These are phyloP conservation scores for Chrysosphaeria jannelii DNA, from an alignment of 2,329 filamentous ascomycete species.

Conservation along the genomic window DNA sequence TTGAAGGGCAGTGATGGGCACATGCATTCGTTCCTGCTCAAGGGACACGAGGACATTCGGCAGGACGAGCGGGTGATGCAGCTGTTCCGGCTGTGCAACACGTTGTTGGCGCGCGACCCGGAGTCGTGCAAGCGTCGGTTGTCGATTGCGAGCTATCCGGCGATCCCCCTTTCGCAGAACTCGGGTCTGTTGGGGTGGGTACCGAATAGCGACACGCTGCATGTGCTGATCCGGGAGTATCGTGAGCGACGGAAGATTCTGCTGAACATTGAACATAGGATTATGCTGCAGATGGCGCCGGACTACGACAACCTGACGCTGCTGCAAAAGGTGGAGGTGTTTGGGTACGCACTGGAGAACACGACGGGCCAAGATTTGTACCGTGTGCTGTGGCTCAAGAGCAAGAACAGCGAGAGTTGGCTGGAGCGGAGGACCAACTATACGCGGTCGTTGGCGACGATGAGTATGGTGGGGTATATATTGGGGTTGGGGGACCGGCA, in stretches of 20 bases:
- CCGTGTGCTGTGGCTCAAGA: slow-evolving; percentile 94
- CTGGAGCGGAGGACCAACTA: slow-evolving; percentile 96
- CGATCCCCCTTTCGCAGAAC: slow-evolving; percentile 89
- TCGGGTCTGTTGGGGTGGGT: slow-evolving; percentile 92
- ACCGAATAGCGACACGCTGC: slow-evolving; percentile 86
- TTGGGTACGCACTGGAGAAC: slow-evolving; percentile 95
- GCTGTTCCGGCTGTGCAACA: slow-evolving; percentile 91
- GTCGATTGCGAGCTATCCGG: slow-evolving; percentile 82
- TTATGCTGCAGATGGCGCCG: slow-evolving; percentile 98
- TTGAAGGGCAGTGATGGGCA: slow-evolving; percentile 70
- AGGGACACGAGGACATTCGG: slow-evolving; percentile 97
- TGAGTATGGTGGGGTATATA: slow-evolving; percentile 99
- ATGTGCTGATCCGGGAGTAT: slow-evolving; percentile 91
- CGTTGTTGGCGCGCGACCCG: slow-evolving; percentile 69
- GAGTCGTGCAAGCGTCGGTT: slow-evolving; percentile 94
- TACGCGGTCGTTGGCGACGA: slow-evolving; percentile 83
- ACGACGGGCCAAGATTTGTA: slow-evolving; percentile 97
- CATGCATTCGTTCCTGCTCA: slow-evolving; percentile 67
- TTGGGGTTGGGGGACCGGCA: slow-evolving; percentile 87
- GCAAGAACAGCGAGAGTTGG: slow-evolving; percentile 93
- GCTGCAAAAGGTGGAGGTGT: slow-evolving; percentile 99
- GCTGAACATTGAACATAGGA: slow-evolving; percentile 95
- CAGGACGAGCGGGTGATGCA: slow-evolving; percentile 99
- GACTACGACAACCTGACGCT: slow-evolving; percentile 96
- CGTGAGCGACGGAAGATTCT: slow-evolving; percentile 90